A percentile compares a stretch with the other conserved stretches of the same genome.
Conservation (phyloP, 768 basidiomycete species). For the Pisolithus tinctorius region DNA sequence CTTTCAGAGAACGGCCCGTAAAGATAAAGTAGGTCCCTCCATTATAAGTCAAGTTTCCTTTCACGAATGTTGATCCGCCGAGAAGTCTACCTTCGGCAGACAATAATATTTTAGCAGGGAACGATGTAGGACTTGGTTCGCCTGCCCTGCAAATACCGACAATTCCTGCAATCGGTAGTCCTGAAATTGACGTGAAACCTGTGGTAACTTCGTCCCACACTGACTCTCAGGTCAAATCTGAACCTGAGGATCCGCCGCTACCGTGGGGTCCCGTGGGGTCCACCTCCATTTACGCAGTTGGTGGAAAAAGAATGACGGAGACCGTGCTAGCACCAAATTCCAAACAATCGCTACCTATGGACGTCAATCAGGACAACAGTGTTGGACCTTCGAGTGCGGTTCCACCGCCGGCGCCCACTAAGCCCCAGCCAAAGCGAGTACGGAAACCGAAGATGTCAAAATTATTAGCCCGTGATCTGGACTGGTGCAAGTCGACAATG, state of each 20-base stretch:
- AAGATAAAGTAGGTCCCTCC: not conserved
- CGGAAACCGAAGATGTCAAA: constrained; percentile 16
- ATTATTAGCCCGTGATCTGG: constrained; percentile 23
- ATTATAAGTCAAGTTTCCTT: not conserved
- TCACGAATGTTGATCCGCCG: not conserved
- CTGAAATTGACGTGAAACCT: not conserved
- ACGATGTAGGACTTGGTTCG: not conserved
- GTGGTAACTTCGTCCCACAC: not conserved
- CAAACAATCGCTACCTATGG: not conserved
- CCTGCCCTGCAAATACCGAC: not conserved
- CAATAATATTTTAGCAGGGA: not conserved
- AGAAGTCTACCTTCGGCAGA: not conserved
- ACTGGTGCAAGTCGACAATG: constrained; percentile 22
- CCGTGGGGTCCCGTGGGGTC: not conserved
- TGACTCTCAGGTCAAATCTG: not conserved
- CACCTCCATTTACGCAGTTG: not conserved
- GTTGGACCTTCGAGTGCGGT: not conserved
- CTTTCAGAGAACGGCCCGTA: not conserved
- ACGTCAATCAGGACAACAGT: not conserved
- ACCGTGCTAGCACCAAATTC: not conserved
- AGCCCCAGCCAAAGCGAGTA: constrained; percentile 23
- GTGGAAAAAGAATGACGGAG: not conserved
- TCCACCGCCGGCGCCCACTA: constrained; percentile 2
- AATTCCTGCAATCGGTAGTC: not conserved
- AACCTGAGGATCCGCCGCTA: not conserved